Evolutionary conservation across 768 basidiomycete species (phyloP).

Genomic region (Xerocomus spinulosus): DNA sequence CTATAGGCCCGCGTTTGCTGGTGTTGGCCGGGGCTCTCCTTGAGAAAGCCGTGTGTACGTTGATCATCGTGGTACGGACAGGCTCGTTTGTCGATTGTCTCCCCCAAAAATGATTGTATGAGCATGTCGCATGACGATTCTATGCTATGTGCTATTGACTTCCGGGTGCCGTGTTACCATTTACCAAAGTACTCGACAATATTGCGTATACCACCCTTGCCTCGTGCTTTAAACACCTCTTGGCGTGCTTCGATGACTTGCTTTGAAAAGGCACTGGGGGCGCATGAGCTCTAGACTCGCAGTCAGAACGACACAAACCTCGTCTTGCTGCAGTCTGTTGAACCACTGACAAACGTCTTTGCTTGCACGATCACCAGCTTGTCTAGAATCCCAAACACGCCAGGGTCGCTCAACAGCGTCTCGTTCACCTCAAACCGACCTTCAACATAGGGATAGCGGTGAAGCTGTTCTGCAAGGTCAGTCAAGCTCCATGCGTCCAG

Average conservation of each 20-base stretch:
- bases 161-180: slow-evolving; percentile 12
- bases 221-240: slow-evolving; percentile 15
- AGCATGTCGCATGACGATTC: slow-evolving; percentile 25
- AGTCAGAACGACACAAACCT: slow-evolving; percentile 34
- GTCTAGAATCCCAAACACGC: slow-evolving; percentile 52
- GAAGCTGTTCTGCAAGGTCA: slow-evolving; percentile 37
- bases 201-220: slow-evolving; percentile 29
- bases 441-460: slow-evolving; percentile 20
- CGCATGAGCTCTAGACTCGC: not conserved
- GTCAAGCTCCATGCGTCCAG: slow-evolving; percentile 40
- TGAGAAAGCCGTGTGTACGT: slow-evolving; percentile 43
- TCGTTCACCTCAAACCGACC: slow-evolving; percentile 19
- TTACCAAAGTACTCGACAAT: slow-evolving; percentile 44
- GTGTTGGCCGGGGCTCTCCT: slow-evolving; percentile 85
- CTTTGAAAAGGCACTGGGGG: slow-evolving; percentile 46
- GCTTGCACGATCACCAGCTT: slow-evolving; percentile 50
- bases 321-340: slow-evolving; percentile 40
- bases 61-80: not conserved
- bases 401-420: slow-evolving; percentile 42
- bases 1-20: slow-evolving; percentile 84
- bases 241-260: slow-evolving; percentile 46
- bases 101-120: slow-evolving; percentile 22
- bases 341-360: slow-evolving; percentile 47
- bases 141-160: slow-evolving; percentile 25
- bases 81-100: not conserved